Evolutionary conservation across 208 protist species (phyloP).

Genomic region (Balamuthia mandrillaris): DNA sequence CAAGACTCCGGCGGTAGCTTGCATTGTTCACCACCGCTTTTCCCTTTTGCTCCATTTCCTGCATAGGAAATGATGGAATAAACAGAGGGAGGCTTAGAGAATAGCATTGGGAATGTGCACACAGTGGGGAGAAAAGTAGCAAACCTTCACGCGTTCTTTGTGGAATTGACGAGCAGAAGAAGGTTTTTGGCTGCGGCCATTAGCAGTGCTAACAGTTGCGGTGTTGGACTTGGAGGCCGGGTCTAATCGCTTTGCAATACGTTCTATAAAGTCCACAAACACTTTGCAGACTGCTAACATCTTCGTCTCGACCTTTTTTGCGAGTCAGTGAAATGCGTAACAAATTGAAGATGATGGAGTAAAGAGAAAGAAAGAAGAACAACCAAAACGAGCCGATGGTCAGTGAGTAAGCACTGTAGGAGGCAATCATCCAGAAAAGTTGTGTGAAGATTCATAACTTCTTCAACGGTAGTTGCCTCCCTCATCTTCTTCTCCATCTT

Average conservation of each 20-base stretch:
- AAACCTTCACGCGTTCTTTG: neutral
- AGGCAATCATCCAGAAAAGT: conserved; percentile 5
- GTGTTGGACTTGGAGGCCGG: too few species aligned
- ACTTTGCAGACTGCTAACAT: neutral
- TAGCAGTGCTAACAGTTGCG: too few species aligned
- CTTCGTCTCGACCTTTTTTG: neutral
- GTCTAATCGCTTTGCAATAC: neutral
- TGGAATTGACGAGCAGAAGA: too few species aligned
- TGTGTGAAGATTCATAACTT: conserved; percentile 5
- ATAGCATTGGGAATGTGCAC: neutral
- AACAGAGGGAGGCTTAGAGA: neutral
- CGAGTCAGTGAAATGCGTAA: neutral
- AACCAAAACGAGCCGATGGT: neutral
- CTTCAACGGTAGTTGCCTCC: neutral
- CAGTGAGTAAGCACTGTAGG: neutral
- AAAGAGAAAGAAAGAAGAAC: too few species aligned
- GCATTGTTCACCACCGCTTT: neutral
- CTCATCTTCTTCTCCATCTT: neutral
- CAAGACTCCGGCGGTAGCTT: neutral
- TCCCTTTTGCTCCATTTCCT: neutral
- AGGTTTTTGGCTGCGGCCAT: too few species aligned
- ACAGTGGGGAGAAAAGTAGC: neutral
- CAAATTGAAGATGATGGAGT: neutral
- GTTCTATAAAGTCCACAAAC: neutral
- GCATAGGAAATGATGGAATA: neutral